These are phyloP conservation scores for Linaria vulgaris DNA, from an alignment of 257 asterid genomes.

Conservation along the genomic window DNA sequence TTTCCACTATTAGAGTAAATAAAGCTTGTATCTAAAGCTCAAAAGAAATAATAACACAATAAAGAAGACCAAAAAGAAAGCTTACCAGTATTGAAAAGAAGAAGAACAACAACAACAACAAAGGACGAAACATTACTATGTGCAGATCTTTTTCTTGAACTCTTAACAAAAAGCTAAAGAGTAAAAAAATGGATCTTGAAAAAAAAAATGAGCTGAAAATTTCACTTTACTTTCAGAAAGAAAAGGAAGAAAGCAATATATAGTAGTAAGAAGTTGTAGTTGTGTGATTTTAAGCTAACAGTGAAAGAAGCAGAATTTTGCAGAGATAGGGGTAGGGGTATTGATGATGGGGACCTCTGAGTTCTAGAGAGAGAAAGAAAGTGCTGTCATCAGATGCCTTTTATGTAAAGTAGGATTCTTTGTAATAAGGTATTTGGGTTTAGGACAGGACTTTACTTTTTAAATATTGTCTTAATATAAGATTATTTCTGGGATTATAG, in stretches of 20 bases:
- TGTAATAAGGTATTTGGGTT: not conserved
- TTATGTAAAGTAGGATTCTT: not conserved
- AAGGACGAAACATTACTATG: constrained; percentile 32
- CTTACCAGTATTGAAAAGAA: constrained; percentile 31
- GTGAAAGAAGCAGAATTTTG: constrained; percentile 15
- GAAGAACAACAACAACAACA: constrained; percentile 27
- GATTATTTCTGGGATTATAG: no score
- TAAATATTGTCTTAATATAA: no score
- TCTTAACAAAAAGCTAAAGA: constrained; percentile 9
- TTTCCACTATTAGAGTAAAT: not conserved
- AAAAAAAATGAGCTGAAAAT: constrained; percentile 9
- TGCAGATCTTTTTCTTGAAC: constrained; percentile 33
- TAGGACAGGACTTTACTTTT: not conserved
- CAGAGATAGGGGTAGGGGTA: no score
- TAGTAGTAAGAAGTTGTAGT: not conserved
- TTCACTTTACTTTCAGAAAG: constrained; percentile 11
- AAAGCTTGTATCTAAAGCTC: not conserved
- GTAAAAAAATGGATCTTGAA: constrained; percentile 26
- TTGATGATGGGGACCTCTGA: not conserved
- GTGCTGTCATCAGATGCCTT: not conserved
- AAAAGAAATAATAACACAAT: not conserved
- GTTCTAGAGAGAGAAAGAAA: constrained; percentile 1
- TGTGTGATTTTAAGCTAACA: constrained; percentile 10
- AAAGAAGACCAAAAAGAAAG: no score
- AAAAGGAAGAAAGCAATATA: not conserved